These are phyloP conservation scores for Fusarium papillatum DNA, from an alignment of 2,329 filamentous ascomycete genomes.

Conservation along the genomic window DNA sequence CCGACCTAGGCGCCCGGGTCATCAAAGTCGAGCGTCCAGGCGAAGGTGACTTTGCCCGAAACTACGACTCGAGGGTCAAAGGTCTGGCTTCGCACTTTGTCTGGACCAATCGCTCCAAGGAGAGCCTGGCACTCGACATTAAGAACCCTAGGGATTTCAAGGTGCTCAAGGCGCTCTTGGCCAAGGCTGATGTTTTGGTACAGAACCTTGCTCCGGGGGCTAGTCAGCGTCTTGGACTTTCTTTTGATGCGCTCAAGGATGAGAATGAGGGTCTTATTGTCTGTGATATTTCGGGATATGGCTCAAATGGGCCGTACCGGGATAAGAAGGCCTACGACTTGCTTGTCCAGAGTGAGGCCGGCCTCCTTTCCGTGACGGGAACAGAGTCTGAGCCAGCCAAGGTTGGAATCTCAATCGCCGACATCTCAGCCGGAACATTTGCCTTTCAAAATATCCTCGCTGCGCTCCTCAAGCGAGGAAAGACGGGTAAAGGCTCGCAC, in stretches of 20 bases:
- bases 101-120: slow-evolving; percentile 68
- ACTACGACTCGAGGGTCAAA: slow-evolving; percentile 63
- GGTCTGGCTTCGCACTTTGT: slow-evolving; percentile 67
- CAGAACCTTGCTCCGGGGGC: slow-evolving; percentile 68
- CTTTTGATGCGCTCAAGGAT: slow-evolving; percentile 56
- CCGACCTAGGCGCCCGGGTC: slow-evolving; percentile 66
- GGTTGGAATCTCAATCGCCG: slow-evolving; percentile 67
- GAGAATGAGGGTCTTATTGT: slow-evolving; percentile 62
- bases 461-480: slow-evolving; percentile 61
- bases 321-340: slow-evolving; percentile 69
- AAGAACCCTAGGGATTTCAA: slow-evolving; percentile 58
- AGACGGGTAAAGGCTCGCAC: slow-evolving; percentile 61
- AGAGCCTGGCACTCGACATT: slow-evolving; percentile 64
- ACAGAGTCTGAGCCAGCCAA: slow-evolving; percentile 59
- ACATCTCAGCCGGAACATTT: slow-evolving; percentile 66
- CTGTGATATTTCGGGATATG: slow-evolving; percentile 68
- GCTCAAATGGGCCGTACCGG: slow-evolving; percentile 63
- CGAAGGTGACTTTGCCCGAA: slow-evolving; percentile 65
- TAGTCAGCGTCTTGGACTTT: slow-evolving; percentile 60
- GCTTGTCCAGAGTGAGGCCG: slow-evolving; percentile 67
- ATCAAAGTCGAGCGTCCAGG: slow-evolving; percentile 67
- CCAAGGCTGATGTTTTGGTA: slow-evolving; percentile 63
- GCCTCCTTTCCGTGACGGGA: slow-evolving; percentile 65
- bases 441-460: slow-evolving; percentile 65
- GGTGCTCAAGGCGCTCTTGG: slow-evolving; percentile 58